Percentiles rank a stretch among this genome's conserved stretches.
Evolutionary conservation across 768 basidiomycete species (phyloP).

Genomic region (Scleroderma bovista): DNA sequence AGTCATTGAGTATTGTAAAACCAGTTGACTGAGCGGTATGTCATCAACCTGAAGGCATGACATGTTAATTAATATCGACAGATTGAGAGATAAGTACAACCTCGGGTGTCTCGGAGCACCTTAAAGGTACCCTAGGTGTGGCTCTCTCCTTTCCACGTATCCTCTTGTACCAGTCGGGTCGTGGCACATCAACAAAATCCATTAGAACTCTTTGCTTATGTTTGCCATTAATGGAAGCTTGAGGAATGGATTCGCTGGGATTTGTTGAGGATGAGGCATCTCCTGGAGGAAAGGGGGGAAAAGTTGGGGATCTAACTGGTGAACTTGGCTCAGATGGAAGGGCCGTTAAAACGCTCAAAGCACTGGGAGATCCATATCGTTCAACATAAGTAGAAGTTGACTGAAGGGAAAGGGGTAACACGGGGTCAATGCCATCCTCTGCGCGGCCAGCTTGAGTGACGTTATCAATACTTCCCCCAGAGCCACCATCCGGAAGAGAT

Average conservation of each 20-base stretch:
- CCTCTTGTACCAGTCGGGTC: constrained; percentile 7
- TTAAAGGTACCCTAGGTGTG: neutral
- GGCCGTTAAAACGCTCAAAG: constrained; percentile 27
- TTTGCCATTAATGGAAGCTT: neutral
- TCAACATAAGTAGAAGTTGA: neutral
- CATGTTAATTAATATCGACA: neutral
- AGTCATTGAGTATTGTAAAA: neutral
- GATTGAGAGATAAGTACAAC: neutral
- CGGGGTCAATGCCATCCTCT: neutral
- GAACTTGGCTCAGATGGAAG: constrained; percentile 19
- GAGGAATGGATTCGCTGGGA: neutral
- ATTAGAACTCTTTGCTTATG: constrained; percentile 15
- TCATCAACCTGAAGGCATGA: constrained; percentile 4
- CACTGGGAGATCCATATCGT: neutral
- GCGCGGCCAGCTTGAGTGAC: neutral
- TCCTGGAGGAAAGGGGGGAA: neutral
- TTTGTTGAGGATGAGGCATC: neutral
- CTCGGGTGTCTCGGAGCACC: neutral
- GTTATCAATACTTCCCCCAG: neutral
- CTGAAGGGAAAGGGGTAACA: neutral
- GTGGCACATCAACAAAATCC: constrained; percentile 18
- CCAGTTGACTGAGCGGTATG: neutral
- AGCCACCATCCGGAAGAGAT: constrained; percentile 1
- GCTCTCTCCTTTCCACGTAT: neutral
- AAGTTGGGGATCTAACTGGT: neutral